Evolutionary conservation across 306 rosid species (phyloP).

Genomic region (Canavalia ensiformis): DNA sequence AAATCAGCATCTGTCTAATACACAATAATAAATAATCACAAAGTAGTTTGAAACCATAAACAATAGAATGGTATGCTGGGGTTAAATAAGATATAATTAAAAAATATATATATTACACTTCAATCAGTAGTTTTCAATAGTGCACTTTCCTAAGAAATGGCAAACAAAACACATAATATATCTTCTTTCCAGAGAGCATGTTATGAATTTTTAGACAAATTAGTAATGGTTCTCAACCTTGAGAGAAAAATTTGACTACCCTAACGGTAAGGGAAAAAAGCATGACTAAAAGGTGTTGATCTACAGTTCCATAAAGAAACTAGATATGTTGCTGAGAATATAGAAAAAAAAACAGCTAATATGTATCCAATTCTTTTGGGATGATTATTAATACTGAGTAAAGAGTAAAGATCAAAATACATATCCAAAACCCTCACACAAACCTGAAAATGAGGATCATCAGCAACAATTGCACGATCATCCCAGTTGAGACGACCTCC

Average conservation of each 20-base stretch:
- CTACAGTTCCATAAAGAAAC: conserved; percentile 18
- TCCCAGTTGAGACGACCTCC: conserved; percentile 99
- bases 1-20: background rate
- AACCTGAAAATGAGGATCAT: conserved; percentile 99
- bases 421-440: conserved; percentile 33
- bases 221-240: conserved; percentile 33
- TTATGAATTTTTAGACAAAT: background rate
- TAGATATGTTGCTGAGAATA: background rate
- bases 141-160: background rate
- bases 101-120: background rate
- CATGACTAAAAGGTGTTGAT: background rate
- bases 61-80: background rate
- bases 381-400: background rate
- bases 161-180: background rate
- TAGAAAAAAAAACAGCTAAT: background rate
- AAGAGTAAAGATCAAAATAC: background rate
- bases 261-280: background rate
- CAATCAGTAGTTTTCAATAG: background rate
- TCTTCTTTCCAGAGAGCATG: background rate
- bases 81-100: background rate
- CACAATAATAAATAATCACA: background rate
- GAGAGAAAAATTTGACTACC: background rate
- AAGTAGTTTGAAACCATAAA: conserved; percentile 2
- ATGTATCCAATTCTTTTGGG: conserved; percentile 11
- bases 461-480: conserved; percentile 93